Base-by-base conservation (phyloP, 129 eudicot species). In the Helianthus annuus region DNA sequence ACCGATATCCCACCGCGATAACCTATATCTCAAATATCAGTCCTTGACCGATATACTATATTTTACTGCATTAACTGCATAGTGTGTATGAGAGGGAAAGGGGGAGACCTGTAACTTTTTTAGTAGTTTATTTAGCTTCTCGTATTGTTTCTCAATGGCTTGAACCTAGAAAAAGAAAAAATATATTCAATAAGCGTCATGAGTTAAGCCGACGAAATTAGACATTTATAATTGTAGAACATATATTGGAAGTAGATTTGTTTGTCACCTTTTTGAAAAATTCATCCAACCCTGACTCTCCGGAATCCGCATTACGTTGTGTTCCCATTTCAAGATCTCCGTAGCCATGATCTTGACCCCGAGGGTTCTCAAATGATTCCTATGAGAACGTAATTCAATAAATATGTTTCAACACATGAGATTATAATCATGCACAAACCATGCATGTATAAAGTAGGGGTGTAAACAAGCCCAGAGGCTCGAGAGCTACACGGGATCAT, bases 301-400 rank as follows among this genome's bases (percentile, higher is more conserved):
- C 98, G 15, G 92, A 84, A 75, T 86, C 79, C 39, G 51, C 44
- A 6, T 71, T 72, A 56, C 62, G 80, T 64, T 88, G 89, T 53
- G 80, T 51, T 83, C 98, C 99, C 96, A 88, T 84, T 80, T 95
- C 99, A 78, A 88, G 79, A 73, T 95, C 99, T 16, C 85, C 86
- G 66, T 78, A 79, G 60, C 91, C 83, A 69, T 85, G 70, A 69
- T 71, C 73, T 76, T 85, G 88, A 66, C 77, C 88, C 48, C 90
- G 85, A 57, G 87, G 91, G 76, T 71, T 69, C 77, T 83, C 97
- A 81, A 90, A 90, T 11, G 96, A 90, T 52, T 81, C 96, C 97
- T 95, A 81, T 57, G 78, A 78, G 16, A 78, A 39, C 42, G 22
- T 24, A 44, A 70, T 57, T 67, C 57, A 61, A 38, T 12, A 63